Evolutionary conservation across 768 basidiomycete species (phyloP), one percentile per base, ranked within the genome.

Genomic region (Auriscalpium vulgare): DNA sequence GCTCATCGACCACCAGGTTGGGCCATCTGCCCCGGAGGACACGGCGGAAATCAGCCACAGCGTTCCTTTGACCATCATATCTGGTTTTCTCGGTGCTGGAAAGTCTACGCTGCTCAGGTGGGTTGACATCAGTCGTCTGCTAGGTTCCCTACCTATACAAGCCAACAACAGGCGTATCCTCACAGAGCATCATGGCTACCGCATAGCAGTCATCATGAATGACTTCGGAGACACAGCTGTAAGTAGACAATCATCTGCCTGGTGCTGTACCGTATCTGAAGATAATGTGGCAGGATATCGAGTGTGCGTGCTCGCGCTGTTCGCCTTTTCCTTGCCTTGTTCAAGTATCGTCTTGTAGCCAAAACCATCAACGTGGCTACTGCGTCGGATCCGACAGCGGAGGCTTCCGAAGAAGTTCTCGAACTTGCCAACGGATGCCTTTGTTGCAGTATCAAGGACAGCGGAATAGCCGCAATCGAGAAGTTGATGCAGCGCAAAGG

Each of bases 141-240:
- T 17, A n/a, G 19, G 13, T 50, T 37, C 16, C 29, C 23, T 54
- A 11, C 43, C 21, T 8, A 21, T 23, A 17, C 14, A 19, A 37
- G 44, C 47, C n/a, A 43, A 47, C 37, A 50, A 14, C 59, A 89
- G 86, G 62, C 85, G 94, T 36, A 95, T 98, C 63, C 74, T 98
- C 58, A 95, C 90, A 11, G 92, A 93, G 66, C 78, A 85, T 40
- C 95, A 98, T 78, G 95, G 95, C 3, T 93, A 94, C 66, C 83
- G 89, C 38, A 97, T 99, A 55, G 95, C 95, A 5, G 95, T 99
- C 19, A 97, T 95, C 60, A 94, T 97, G 91, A 97, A 95, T 66
- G 93, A 95, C 70, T 98, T 98, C 67, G 95, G 93, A 9, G 94
- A 97, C 67, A 94, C 94, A 17, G 91, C 91, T 63, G 89, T 91